Evolutionary conservation across 2,329 filamentous ascomycete species (phyloP), one percentile per base, ranked within the genome.

Genomic region (Talaromyces sp.): DNA sequence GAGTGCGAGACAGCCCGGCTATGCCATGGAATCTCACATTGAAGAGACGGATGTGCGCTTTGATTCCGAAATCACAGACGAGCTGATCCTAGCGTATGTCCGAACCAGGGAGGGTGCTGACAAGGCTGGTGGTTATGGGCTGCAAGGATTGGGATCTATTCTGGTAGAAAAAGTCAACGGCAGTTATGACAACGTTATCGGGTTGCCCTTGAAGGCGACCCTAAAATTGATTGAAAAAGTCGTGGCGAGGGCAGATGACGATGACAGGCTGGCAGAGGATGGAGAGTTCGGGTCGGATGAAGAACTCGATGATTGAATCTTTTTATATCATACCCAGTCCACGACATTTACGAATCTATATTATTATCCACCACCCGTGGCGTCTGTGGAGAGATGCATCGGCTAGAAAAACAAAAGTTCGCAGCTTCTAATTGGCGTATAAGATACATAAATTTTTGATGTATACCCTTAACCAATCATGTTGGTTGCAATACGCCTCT

Each of bases 41-140:
- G 94, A 98, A 79, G 93, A 96, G 82, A 98, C 94, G 52, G 85
- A 83, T 64, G 95, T 99, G n/a, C 86, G 85, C 72, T 99, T 99
- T 76, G 91, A 92, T 72, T 77, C 82, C 62, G 85, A 84, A 51
- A 81, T 88, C 4, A 86, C 87, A 14, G 94, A 99, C 78, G 92
- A 96, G 63, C 84, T 96, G 67, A 88, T 98, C 63, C 81, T 91
- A 68, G 85, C 85, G 59, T 84, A 84, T 73, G 82, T 84, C 57
- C 71, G 73, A 63, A 97, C 94, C 27, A 83, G 94, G 60, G 95
- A 99, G 80, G 95, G 95, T 1, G 92, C 87, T 10, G 95, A 98
- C 76, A 99, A 98, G 81, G 95, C 95, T 0, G 95, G 95, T 2
- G 95, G 95, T 0, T 99, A 99, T 76, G 95, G 92, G 1, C 85